Base-by-base conservation (phyloP, 106 monocot genomes). In the Allium sativum region DNA sequence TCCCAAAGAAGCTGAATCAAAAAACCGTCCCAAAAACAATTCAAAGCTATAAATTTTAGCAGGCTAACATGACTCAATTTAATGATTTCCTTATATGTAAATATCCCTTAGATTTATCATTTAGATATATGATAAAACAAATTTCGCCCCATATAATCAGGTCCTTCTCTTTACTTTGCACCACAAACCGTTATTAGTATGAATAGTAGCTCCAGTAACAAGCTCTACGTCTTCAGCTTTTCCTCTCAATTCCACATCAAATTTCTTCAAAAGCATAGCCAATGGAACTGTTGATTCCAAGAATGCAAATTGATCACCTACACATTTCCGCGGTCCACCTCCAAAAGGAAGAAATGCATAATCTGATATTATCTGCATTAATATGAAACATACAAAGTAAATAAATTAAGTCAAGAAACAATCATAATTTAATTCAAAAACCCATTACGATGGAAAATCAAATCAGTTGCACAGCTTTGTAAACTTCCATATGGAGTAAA, bases 301-400 rank as follows among this genome's bases (percentile, higher is more conserved):
- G 15, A 96, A 76, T 1, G 96, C 96, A 72, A 96, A 96, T 57
- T 91, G 87, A 75, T 96, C 91, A 0, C 90, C 91, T 7, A 91
- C 76, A 18, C 91, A 96, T 74, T 91, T 96, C 18, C 96, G 87
- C 6, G 82, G 82, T 0, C 91, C 96, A 1, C 96, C 90, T 13
- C 96, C 96, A 18, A 96, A 91, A 14, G 96, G 96, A 41, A 96
- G 64, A 56, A 96, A 91, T 48, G 96, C 90, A 55, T 87, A 96
- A 62, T 96, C 91, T 7, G 96, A 52, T 18, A 91, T 84, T 66
- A 80, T 76, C 91, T 96, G 70, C 12, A 12, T 20, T 12, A 6
- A 55, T 55, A 19, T 55, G 31, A 31, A 31, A 31, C 31, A 31
- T 31, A 31, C 31, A 31, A 31, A 2, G 0, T 31, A 31, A 31